Evolutionary conservation across 2,329 filamentous ascomycete species (phyloP).

Genomic region (Aurifilum marmelostoma): DNA sequence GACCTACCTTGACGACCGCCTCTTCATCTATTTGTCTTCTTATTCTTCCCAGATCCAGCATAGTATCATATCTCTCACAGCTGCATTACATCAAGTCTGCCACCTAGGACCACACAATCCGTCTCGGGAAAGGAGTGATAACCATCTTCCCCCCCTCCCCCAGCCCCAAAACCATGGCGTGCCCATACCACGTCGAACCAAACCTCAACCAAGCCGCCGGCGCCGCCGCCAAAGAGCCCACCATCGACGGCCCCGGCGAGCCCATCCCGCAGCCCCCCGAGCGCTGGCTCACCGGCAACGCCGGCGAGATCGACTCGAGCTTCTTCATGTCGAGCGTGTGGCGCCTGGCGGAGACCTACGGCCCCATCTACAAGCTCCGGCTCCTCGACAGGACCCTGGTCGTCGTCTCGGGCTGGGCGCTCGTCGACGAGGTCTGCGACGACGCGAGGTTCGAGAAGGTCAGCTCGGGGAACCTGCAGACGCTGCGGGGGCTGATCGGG

Average conservation of each 20-base stretch:
- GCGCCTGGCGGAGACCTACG: constrained; percentile 31
- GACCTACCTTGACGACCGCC: not conserved
- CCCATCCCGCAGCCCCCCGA: constrained; percentile 32
- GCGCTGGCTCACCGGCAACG: constrained; percentile 31
- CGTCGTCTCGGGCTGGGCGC: constrained; percentile 51
- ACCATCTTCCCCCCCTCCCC: too few relatives aligned
- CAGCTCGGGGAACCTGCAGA: constrained; percentile 26
- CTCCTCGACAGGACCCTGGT: constrained; percentile 43
- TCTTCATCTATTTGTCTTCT: not conserved
- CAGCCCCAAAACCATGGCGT: constrained; percentile 11
- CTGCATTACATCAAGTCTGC: too few relatives aligned
- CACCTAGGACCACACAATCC: too few relatives aligned
- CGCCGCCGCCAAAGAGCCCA: constrained; percentile 4
- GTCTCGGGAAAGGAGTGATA: too few relatives aligned
- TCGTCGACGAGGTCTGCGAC: constrained; percentile 41
- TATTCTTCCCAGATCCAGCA: not conserved
- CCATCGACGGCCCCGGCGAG: constrained; percentile 19
- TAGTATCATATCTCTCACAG: not conserved
- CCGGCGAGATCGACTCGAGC: constrained; percentile 33
- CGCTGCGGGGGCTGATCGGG: constrained; percentile 27
- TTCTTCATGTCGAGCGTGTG: constrained; percentile 31
- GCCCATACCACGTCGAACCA: constrained; percentile 18
- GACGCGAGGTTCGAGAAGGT: constrained; percentile 30
- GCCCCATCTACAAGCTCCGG: constrained; percentile 30
- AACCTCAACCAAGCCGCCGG: constrained; percentile 9